Evolutionary conservation across 768 basidiomycete genomes (phyloP).

Genomic region (Chlorophyllum brunneum): DNA sequence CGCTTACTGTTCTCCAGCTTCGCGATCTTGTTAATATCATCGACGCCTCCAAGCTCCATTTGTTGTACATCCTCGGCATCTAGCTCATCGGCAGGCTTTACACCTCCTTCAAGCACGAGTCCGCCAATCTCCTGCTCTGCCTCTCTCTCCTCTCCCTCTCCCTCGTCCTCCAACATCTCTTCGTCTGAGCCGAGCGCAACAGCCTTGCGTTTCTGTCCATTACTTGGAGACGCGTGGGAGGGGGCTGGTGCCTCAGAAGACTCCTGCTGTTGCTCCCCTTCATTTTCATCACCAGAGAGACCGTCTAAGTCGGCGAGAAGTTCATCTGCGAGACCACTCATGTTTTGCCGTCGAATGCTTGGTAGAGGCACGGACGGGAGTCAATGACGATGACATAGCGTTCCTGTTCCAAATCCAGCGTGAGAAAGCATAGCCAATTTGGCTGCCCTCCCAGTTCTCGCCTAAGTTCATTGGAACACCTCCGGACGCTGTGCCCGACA

Average conservation of each 20-base stretch:
- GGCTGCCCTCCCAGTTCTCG: no score
- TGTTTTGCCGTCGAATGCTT: constrained; percentile 22
- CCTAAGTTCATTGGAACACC: no score
- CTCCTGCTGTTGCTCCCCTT: constrained; percentile 35
- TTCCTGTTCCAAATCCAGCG: neutral
- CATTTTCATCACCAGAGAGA: constrained; percentile 65
- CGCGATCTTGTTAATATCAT: constrained; percentile 85
- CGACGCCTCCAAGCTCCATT: constrained; percentile 85
- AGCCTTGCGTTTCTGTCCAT: constrained; percentile 63
- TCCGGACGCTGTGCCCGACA: no score
- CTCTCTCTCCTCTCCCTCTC: constrained; percentile 43
- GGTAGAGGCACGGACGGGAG: no score
- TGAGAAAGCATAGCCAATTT: constrained; percentile 3
- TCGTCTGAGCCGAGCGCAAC: constrained; percentile 47
- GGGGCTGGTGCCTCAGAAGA: constrained; percentile 13
- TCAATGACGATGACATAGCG: no score
- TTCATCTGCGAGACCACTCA: constrained; percentile 88
- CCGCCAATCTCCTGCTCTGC: constrained; percentile 45
- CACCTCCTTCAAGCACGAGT: constrained; percentile 80
- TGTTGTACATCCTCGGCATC: constrained; percentile 91
- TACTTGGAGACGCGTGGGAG: constrained; percentile 17
- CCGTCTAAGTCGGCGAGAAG: constrained; percentile 90
- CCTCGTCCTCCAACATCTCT: constrained; percentile 36
- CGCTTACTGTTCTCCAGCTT: constrained; percentile 85
- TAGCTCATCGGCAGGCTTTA: constrained; percentile 92